Evolutionary conservation across 2,329 filamentous ascomycete species (phyloP).

Genomic region (Neurospora crassa): DNA sequence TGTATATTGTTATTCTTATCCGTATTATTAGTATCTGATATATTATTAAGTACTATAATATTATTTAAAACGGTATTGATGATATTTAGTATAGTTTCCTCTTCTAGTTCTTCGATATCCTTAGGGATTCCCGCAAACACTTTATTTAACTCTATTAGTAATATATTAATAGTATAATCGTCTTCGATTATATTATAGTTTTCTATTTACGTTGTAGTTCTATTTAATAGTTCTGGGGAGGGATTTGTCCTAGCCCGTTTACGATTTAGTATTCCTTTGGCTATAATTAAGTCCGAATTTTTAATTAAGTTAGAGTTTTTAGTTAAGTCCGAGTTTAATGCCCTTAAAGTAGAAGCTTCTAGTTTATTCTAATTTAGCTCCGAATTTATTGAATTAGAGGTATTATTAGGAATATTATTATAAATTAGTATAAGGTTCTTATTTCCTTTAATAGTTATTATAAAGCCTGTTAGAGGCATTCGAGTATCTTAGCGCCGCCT

Average conservation of each 20-base stretch:
- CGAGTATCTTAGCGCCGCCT: neutral
- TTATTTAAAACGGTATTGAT: neutral
- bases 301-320: neutral
- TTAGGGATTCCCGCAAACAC: neutral
- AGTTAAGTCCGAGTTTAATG: too few species aligned
- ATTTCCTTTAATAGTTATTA: neutral
- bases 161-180: neutral
- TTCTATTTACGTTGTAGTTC: neutral
- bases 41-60: neutral
- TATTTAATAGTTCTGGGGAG: neutral
- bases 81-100: neutral
- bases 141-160: neutral
- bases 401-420: neutral
- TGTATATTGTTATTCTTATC: neutral
- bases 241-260: neutral
- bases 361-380: neutral
- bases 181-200: neutral
- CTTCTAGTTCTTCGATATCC: neutral
- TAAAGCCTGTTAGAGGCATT: neutral
- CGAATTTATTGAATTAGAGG: neutral
- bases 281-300: neutral
- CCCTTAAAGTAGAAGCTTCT: neutral
- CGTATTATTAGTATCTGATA: neutral
- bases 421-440: neutral
- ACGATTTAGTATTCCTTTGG: neutral